Conservation (phyloP, 352 stramenopile genomes). For the Phytophthora chlamydospora region DNA sequence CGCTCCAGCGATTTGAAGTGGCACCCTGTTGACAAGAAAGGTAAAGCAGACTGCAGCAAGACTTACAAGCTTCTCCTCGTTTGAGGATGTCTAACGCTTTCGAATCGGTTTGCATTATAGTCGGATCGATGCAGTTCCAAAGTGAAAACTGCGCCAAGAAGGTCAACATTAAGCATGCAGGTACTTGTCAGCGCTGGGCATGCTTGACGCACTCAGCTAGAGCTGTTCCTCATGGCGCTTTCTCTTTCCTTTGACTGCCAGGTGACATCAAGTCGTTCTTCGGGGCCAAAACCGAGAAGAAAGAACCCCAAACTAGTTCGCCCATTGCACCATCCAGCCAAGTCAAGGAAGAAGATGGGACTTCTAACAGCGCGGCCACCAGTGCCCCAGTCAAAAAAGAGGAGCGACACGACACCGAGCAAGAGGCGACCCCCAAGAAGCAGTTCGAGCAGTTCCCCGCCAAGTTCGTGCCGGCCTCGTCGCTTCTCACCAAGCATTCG, state of each 20-base stretch:
- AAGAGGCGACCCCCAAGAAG: constrained; percentile 15
- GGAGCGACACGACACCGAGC: constrained; percentile 9
- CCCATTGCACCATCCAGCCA: constrained; percentile 3
- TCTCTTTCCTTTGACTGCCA: constrained; percentile 15
- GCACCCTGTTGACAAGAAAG: constrained; percentile 80
- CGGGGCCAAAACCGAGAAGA: constrained; percentile 44
- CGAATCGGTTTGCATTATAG: constrained; percentile 33
- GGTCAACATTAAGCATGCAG: constrained; percentile 77
- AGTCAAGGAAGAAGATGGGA: constrained; percentile 12
- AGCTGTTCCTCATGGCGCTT: background rate
- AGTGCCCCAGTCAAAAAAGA: constrained; percentile 25
- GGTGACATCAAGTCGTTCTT: constrained; percentile 80
- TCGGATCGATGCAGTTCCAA: constrained; percentile 79
- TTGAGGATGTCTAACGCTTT: background rate
- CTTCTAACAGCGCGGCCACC: background rate
- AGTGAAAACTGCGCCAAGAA: constrained; percentile 76
- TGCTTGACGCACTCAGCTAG: background rate
- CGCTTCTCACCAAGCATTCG: constrained; percentile 50
- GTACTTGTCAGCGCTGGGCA: constrained; percentile 25
- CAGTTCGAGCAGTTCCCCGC: constrained; percentile 27
- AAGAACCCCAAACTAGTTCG: constrained; percentile 14
- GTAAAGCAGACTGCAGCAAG: constrained; percentile 26
- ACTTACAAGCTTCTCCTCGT: background rate
- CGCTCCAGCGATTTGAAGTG: constrained; percentile 60
- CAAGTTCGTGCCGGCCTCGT: constrained; percentile 52